A percentile compares a stretch with the other conserved stretches of the same genome.
Conservation (phyloP, 768 basidiomycete species). For the Mrakia gelida region DNA sequence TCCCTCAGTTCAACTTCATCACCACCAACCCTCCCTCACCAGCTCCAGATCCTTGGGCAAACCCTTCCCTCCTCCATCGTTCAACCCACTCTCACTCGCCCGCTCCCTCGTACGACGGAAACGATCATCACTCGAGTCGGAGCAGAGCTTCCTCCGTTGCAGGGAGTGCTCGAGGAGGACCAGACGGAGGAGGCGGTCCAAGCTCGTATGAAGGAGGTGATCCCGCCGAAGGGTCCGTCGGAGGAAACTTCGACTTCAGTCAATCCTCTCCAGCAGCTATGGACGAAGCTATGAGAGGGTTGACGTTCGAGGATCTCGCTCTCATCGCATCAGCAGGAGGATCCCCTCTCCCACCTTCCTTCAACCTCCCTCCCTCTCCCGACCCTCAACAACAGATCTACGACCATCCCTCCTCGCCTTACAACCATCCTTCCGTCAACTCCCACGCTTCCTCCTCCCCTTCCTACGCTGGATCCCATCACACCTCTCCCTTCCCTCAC, state of each 20-base stretch:
- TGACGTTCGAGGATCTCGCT: conserved; percentile 13
- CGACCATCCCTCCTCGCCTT: neutral
- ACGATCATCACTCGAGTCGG: neutral
- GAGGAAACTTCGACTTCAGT: neutral
- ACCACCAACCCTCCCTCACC: conserved; percentile 14
- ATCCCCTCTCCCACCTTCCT: neutral
- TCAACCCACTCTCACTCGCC: neutral
- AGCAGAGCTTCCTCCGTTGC: conserved; percentile 3
- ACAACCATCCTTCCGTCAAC: neutral
- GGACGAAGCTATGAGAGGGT: conserved; percentile 9
- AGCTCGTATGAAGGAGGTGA: neutral
- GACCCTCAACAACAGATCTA: neutral
- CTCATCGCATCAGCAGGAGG: conserved; percentile 9
- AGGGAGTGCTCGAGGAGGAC: neutral
- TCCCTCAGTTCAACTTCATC: conserved; percentile 11
- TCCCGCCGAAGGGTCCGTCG: neutral
- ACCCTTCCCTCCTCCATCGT: neutral
- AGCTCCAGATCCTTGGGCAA: neutral
- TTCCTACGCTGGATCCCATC: neutral
- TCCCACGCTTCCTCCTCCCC: neutral
- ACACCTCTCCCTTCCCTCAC: neutral
- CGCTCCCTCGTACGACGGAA: neutral
- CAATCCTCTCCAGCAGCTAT: neutral
- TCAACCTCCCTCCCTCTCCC: neutral
- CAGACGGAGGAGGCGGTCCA: neutral